phyloP scores from a whole-genome alignment of 1,284 basidiomycete genomes.

The Gastroboletus turbinatus region DNA sequence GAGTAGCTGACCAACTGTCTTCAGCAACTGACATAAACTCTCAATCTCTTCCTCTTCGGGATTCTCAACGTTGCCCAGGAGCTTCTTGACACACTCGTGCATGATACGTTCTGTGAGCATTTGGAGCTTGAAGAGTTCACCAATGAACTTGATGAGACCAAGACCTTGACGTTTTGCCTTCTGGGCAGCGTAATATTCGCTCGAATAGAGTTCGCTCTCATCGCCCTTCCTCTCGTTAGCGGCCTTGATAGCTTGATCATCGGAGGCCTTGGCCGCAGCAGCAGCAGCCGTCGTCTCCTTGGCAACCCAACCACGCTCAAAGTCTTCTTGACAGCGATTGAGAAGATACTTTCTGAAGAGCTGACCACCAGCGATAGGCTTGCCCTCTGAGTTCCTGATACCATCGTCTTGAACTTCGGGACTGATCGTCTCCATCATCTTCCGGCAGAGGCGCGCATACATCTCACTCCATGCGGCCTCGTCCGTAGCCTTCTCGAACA shows the following conservation, averaged over 20 bases:
- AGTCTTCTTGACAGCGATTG: conserved; percentile 93
- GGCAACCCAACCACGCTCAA: conserved; percentile 86
- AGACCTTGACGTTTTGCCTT: conserved; percentile 97
- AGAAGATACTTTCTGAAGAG: conserved; percentile 95
- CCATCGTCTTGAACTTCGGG: conserved; percentile 85
- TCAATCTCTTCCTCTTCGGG: conserved; percentile 99
- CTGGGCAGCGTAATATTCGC: conserved; percentile 95
- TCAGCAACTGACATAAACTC: conserved; percentile 89
- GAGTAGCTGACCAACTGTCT: conserved; percentile 83
- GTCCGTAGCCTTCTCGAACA: conserved; percentile 97
- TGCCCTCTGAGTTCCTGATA: conserved; percentile 75
- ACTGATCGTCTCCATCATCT: conserved; percentile 91
- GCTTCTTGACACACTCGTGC: conserved; percentile 94
- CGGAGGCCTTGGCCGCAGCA: conserved; percentile 54
- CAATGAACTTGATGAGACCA: conserved; percentile 96
- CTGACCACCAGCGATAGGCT: conserved; percentile 84
- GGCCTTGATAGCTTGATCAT: conserved; percentile 63
- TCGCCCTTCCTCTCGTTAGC: conserved; percentile 54
- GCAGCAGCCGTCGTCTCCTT: conserved; percentile 65
- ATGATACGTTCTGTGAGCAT: conserved; percentile 96
- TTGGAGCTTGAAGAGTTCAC: conserved; percentile 95
- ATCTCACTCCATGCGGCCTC: conserved; percentile 96
- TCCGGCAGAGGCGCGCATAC: conserved; percentile 93
- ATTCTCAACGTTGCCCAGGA: conserved; percentile 88
- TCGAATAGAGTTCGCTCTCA: conserved; percentile 80